A percentile compares a stretch with the other conserved stretches of the same genome.
phyloP scores from a whole-genome alignment of 2,329 filamentous ascomycete species.

The Trichoderma cornu-damae region DNA sequence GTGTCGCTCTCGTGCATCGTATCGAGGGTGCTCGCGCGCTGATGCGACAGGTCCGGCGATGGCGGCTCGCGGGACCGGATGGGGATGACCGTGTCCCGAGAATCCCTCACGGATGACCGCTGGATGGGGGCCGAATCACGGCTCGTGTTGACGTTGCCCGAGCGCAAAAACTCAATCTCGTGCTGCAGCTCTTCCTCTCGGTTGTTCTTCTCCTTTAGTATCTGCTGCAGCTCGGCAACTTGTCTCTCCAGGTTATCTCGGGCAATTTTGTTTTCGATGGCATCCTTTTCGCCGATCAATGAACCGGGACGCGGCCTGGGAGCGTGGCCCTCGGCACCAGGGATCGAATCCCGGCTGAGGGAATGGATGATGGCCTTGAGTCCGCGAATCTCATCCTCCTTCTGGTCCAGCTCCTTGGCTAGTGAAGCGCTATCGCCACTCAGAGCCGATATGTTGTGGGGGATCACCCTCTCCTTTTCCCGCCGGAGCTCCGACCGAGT shows the following conservation, averaged over 20 bases:
- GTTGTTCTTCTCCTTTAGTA: slow-evolving; percentile 65
- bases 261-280: slow-evolving; percentile 31
- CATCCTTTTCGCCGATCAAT: slow-evolving; percentile 29
- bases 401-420: slow-evolving; percentile 79
- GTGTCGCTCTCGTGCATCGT: slow-evolving; percentile 67
- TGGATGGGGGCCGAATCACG: slow-evolving; percentile 40
- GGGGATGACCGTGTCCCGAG: slow-evolving; percentile 59
- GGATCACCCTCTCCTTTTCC: slow-evolving; percentile 71
- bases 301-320: slow-evolving; percentile 31
- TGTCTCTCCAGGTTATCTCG: slow-evolving; percentile 71
- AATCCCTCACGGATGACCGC: slow-evolving; percentile 58
- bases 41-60: slow-evolving; percentile 44
- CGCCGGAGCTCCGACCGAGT: slow-evolving; percentile 81
- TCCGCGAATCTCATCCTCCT: slow-evolving; percentile 94
- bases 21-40: slow-evolving; percentile 54
- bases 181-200: slow-evolving; percentile 83
- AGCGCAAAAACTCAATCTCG: slow-evolving; percentile 65
- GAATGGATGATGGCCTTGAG: slow-evolving; percentile 98
- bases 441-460: slow-evolving; percentile 24
- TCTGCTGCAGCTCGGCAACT: slow-evolving; percentile 68
- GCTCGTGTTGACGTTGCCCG: slow-evolving; percentile 30
- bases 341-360: slow-evolving; percentile 70
- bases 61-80: slow-evolving; percentile 46
- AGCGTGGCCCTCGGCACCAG: slow-evolving; percentile 33
- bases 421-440: slow-evolving; percentile 43